These are phyloP conservation scores for Azolla pinnata DNA, from an alignment of 75 land plant species.

Conservation along the genomic window DNA sequence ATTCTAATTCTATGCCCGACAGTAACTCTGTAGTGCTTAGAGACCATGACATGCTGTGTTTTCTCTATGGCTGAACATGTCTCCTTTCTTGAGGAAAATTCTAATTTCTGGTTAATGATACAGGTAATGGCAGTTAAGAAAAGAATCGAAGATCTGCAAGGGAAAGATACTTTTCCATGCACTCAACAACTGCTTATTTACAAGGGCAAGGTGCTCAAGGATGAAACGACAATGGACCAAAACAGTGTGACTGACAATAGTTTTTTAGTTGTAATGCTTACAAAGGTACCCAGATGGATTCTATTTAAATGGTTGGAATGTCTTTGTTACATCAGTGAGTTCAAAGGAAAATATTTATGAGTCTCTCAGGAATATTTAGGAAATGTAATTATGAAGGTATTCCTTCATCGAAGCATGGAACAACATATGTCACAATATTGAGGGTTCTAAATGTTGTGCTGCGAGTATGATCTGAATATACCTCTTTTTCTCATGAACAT, in stretches of 20 bases:
- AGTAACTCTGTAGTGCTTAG: no score
- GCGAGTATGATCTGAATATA: no score
- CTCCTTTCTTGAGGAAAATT: background rate
- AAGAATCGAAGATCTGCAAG: conserved; percentile 57
- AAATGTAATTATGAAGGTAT: no score
- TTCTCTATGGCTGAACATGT: background rate
- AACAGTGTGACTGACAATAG: conserved; percentile 76
- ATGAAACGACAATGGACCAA: conserved; percentile 63
- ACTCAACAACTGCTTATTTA: conserved; percentile 77
- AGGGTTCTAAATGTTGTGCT: no score
- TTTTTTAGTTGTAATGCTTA: conserved; percentile 81
- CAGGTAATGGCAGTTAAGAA: conserved; percentile 61
- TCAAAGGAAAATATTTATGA: no score
- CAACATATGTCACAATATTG: no score
- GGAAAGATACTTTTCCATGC: conserved; percentile 55
- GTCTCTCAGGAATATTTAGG: no score
- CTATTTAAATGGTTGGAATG: background rate
- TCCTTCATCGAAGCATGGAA: no score
- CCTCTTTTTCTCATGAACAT: no score
- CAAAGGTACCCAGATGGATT: conserved; percentile 54
- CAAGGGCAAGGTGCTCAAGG: conserved; percentile 83
- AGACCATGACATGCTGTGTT: no score
- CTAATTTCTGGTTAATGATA: conserved; percentile 6
- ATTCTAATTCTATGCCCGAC: no score
- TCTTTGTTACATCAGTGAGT: background rate